Evolutionary conservation across 2,329 filamentous ascomycete genomes (phyloP).

Genomic region (Verticillium dahliae): DNA sequence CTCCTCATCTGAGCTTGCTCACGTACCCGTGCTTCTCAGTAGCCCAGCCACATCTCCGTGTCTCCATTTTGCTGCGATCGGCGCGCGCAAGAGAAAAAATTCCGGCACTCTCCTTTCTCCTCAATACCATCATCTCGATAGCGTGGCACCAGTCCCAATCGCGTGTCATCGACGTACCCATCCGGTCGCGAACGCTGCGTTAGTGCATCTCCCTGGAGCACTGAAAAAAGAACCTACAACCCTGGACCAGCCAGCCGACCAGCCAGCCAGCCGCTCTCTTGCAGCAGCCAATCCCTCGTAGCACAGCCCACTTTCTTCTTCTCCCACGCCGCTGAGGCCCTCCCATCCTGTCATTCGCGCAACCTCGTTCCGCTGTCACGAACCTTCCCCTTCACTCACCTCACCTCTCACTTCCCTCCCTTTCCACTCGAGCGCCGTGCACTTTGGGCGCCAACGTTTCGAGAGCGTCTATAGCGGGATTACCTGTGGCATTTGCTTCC

Average conservation of each 20-base stretch:
- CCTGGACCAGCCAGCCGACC: background rate
- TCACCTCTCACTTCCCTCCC: background rate
- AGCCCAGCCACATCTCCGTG: background rate
- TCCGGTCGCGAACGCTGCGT: background rate
- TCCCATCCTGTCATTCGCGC: background rate
- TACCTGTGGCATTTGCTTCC: background rate
- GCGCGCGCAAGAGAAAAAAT: background rate
- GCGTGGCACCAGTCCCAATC: background rate
- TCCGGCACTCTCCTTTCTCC: background rate
- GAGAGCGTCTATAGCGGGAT: background rate
- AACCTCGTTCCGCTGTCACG: background rate
- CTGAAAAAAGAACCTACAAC: background rate
- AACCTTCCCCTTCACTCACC: background rate
- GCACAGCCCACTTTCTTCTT: background rate
- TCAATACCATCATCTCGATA: background rate
- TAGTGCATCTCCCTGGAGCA: background rate
- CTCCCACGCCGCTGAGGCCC: background rate
- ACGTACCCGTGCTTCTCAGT: background rate
- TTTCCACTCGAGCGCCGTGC: background rate
- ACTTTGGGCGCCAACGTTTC: background rate
- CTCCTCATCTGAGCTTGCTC: background rate
- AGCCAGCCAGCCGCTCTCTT: background rate
- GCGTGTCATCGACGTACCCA: background rate
- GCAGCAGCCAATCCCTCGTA: background rate
- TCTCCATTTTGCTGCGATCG: background rate